These are phyloP conservation scores for Candida piceae DNA, from an alignment of 805 yeast genomes.

Conservation along the genomic window DNA sequence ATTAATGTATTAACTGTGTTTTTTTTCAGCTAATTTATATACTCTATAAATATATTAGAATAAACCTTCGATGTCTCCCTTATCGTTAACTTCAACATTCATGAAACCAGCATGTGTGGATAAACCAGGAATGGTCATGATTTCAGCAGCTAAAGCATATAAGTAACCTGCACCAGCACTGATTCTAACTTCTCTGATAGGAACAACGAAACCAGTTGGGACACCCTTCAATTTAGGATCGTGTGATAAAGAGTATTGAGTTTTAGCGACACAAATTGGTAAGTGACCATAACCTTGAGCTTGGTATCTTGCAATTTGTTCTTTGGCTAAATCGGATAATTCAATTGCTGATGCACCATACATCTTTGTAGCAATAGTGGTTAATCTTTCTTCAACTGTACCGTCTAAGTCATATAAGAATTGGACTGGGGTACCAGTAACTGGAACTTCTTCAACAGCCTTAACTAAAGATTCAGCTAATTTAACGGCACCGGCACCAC, in stretches of 20 bases:
- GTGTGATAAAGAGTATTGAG: conserved; percentile 80
- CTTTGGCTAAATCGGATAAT: conserved; percentile 61
- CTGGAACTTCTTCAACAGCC: conserved; percentile 43
- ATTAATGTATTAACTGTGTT: too few species aligned
- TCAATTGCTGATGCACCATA: conserved; percentile 75
- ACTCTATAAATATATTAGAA: too few species aligned
- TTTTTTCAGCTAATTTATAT: too few species aligned
- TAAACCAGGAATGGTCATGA: conserved; percentile 81
- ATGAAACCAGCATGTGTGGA: conserved; percentile 83
- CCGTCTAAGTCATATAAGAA: conserved; percentile 58
- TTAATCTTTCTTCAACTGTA: conserved; percentile 62
- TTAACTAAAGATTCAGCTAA: conserved; percentile 67
- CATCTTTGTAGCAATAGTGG: conserved; percentile 65
- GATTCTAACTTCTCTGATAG: conserved; percentile 73
- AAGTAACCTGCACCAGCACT: conserved; percentile 89
- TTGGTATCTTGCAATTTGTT: conserved; percentile 62
- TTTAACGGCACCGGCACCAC: conserved; percentile 76
- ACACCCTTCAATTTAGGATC: conserved; percentile 81
- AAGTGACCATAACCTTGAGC: conserved; percentile 71
- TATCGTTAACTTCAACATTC: conserved; percentile 77
- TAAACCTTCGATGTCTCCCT: conserved; percentile 79
- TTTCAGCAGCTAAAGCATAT: conserved; percentile 81
- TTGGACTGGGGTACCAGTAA: conserved; percentile 20
- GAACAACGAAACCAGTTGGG: conserved; percentile 74
- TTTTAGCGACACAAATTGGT: conserved; percentile 82